Base-by-base conservation (phyloP, 441 rosid genomes). In the Melastoma candidum region DNA sequence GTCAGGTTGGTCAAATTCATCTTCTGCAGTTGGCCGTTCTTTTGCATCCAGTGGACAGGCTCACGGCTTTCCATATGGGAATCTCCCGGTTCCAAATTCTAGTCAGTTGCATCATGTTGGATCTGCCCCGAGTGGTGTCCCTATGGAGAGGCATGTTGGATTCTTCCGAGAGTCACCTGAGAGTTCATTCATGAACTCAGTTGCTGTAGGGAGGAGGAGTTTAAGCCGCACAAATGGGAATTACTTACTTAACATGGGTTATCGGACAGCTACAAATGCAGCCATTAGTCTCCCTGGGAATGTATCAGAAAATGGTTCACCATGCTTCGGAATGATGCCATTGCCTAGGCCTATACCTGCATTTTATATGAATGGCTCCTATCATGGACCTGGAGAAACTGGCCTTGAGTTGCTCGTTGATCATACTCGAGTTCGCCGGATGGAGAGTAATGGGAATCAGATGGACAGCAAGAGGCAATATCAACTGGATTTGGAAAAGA, bases 401-500 rank as follows among this genome's bases (percentile, higher is more conserved):
- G 56, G 63, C 70, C 64, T 26, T 59, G 99, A 90, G 51, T 84
- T 90, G 14, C 80, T 77, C 49, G 29, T 72, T 69, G 97, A 94
- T 22, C 81, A 82, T 48, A 85, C 83, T 27, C 74, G 86, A 60
- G 69, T 70, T 57, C 70, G 94, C 59, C 80, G 86, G 64, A 74
- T 68, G 27, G 86, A 84, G 63, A 69, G 53, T 71, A 77, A 65
- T 66, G 78, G 74, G 51, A 78, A 66, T 72, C 96, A 80, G 61
- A 69, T 72, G 8, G 99, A 94, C 47, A 74, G 74, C 80, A 80
- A 85, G 81, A 87, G 71, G 66, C 73, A 62, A 61, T 84, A 75
- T 76, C 88, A 80, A 66, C 87, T 87, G 43, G 93, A 87, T 65
- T 66, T 87, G 76, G 88, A 84, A 47, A 84, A 68, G 71, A 84